Evolutionary conservation across 2,329 filamentous ascomycete genomes (phyloP).

Genomic region (Pestalotiopsis sp.): DNA sequence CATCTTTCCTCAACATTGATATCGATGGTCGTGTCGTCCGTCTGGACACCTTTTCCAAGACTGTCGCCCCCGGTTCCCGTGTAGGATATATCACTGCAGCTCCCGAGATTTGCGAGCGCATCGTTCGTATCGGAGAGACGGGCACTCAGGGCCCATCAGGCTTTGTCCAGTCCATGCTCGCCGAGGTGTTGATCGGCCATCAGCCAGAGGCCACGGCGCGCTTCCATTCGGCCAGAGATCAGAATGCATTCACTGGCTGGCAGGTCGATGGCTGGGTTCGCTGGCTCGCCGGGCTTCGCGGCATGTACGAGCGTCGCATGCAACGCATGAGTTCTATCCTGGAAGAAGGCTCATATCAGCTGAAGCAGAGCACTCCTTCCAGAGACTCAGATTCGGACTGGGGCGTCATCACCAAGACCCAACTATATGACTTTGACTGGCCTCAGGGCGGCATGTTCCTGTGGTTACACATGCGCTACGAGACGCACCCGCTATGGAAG

Average conservation of each 20-base stretch:
- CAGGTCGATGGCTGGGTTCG: conserved; percentile 84
- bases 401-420: conserved; percentile 74
- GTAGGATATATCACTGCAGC: conserved; percentile 90
- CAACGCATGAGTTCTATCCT: conserved; percentile 74
- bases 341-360: conserved; percentile 66
- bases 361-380: conserved; percentile 62
- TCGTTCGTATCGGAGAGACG: conserved; percentile 74
- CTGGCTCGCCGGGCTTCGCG: conserved; percentile 85
- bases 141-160: conserved; percentile 84
- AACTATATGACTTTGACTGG: conserved; percentile 76
- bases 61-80: conserved; percentile 84
- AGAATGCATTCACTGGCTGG: conserved; percentile 64
- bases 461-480: conserved; percentile 76
- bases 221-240: conserved; percentile 47
- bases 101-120: conserved; percentile 74
- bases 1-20: conserved; percentile 82
- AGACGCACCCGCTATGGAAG: conserved; percentile 70
- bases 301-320: conserved; percentile 86
- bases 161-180: conserved; percentile 84
- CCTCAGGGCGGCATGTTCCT: conserved; percentile 91
- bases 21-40: conserved; percentile 85
- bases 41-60: conserved; percentile 93
- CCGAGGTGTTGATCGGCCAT: conserved; percentile 75
- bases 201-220: conserved; percentile 52
- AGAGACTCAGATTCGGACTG: conserved; percentile 61